Base-by-base conservation (phyloP, 1,284 basidiomycete species). In the Malassezia yamatoensis region DNA sequence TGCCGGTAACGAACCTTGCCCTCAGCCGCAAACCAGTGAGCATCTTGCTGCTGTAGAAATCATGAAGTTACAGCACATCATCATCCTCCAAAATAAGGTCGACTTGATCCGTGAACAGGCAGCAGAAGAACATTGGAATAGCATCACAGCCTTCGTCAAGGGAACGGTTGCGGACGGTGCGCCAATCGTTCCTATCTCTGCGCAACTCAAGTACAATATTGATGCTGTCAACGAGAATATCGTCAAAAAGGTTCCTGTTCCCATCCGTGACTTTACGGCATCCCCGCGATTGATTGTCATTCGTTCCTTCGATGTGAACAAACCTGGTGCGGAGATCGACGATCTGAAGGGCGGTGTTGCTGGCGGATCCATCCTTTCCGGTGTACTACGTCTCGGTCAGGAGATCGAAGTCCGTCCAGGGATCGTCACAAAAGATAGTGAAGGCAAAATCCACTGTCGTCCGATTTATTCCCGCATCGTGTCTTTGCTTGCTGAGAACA, bases 161-260 rank as follows among this genome's bases (percentile, higher is more conserved):
- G 70, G 90, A 52, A 98, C 93, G 38, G 90, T 96, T 48, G 94
- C 94, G 49, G 88, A 94, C 77, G 84, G 85, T 21, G 96, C 94
- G 8, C 93, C 94, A 50, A 96, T 98, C 76, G 88, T 98, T 46
- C 93, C 93, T 59, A 96, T 98, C 74, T 98, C 93, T 38, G 93
- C 93, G 5, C 94, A 98, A 78, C 80, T 98, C 59, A 90, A 89
- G 78, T 98, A 96, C 82, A 98, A 98, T 80, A 96, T 98, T 70
- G 93, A 96, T 72, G 91, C 93, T n/a, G 91, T 98, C 49, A 94
- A 94, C 79, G 90, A 96, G 75, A 96, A 96, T 79, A 93, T 98
- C 75, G 90, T 93, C 67, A 93, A 90, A 77, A 84, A 87, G 57
- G 96, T 98, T 67, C 89, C 93, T 10, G 87, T 96, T 44, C 93